phyloP scores from a whole-genome alignment of 805 yeast species.

The Saccharomycopsis sp. region DNA sequence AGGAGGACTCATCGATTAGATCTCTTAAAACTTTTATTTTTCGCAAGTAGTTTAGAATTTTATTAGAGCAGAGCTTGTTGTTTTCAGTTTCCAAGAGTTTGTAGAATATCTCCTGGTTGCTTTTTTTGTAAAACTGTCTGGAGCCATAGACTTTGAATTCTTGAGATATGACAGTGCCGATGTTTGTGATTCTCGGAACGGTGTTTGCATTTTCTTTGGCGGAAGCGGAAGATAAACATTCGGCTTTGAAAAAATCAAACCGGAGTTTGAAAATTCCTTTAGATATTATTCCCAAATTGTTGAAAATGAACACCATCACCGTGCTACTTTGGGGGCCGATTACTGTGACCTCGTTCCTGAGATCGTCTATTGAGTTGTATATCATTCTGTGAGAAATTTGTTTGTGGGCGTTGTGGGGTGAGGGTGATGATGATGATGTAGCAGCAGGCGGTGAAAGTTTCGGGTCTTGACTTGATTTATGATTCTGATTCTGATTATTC shows the following conservation, averaged over 20 bases:
- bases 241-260: conserved; percentile 18
- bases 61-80: neutral
- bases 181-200: conserved; percentile 9
- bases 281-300: conserved; percentile 16
- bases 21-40: conserved; percentile 10
- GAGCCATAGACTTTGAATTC: conserved; percentile 18
- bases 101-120: conserved; percentile 6
- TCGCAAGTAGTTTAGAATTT: conserved; percentile 9
- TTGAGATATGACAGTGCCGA: conserved; percentile 7
- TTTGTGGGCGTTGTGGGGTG: no score
- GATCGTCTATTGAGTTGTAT: neutral
- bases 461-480: no score
- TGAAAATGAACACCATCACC: conserved; percentile 14
- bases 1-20: conserved; percentile 3
- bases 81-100: conserved; percentile 5
- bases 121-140: conserved; percentile 16
- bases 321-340: neutral
- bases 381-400: neutral
- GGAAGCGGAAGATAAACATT: conserved; percentile 5
- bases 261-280: conserved; percentile 14
- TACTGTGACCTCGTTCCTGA: neutral
- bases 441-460: no score
- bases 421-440: no score
- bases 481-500: no score
- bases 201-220: neutral